A percentile compares a stretch with the other conserved stretches of the same genome.
Conservation (phyloP, 495 filamentous ascomycete genomes). For the Podospora anserina region DNA sequence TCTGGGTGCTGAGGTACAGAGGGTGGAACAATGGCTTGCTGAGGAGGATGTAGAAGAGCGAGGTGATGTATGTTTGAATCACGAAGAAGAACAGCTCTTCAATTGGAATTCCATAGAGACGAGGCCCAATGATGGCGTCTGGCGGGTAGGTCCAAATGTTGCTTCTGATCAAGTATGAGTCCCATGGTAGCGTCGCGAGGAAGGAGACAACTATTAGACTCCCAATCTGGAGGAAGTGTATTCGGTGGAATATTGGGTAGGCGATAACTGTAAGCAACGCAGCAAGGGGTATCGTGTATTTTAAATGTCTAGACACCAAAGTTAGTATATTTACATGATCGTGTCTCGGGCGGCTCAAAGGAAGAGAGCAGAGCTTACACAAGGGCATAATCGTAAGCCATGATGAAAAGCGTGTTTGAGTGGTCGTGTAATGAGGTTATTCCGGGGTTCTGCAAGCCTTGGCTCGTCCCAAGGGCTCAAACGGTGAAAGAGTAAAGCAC, state of each 20-base stretch:
- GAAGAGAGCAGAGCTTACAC: slow-evolving; percentile 48
- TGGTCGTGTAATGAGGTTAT: neutral
- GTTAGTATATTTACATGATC: slow-evolving; percentile 6
- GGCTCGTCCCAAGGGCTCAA: neutral
- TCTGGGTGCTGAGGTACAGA: slow-evolving; percentile 44
- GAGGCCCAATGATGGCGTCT: slow-evolving; percentile 55
- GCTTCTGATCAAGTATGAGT: slow-evolving; percentile 62
- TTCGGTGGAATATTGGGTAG: slow-evolving; percentile 54
- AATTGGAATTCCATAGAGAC: slow-evolving; percentile 55
- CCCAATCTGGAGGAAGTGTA: slow-evolving; percentile 57
- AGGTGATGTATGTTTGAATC: slow-evolving; percentile 70
- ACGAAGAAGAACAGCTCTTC: slow-evolving; percentile 74
- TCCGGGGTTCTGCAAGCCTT: neutral
- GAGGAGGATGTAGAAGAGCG: slow-evolving; percentile 59
- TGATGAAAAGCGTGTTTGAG: slow-evolving; percentile 23
- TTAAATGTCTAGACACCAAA: slow-evolving; percentile 53
- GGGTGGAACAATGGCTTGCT: slow-evolving; percentile 61
- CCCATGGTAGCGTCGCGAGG: slow-evolving; percentile 63
- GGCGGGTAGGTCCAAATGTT: slow-evolving; percentile 67
- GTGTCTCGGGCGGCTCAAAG: neutral
- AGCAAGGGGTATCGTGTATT: slow-evolving; percentile 64
- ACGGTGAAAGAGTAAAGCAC: neutral
- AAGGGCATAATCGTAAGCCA: slow-evolving; percentile 66
- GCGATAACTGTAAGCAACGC: slow-evolving; percentile 54
- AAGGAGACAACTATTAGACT: slow-evolving; percentile 58